Base-by-base conservation (phyloP, 108 stramenopile species). In the Stephanodiscus minutulus region DNA sequence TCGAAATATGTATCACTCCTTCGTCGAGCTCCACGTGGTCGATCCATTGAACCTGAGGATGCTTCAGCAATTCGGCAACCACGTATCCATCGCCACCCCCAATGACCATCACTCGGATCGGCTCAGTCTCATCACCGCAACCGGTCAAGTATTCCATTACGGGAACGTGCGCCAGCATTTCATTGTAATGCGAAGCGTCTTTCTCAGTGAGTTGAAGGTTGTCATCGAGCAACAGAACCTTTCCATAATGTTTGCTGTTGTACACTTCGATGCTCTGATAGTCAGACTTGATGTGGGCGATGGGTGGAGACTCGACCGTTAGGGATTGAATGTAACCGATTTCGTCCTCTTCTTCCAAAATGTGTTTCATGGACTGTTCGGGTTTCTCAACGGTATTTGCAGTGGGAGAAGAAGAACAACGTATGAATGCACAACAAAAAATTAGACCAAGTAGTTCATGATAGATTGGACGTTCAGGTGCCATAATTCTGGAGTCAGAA, bases 141-240 rank as follows among this genome's bases (percentile, higher is more conserved):
- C 18, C 28, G 33, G 56, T 12, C 56, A 71, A 61, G 73, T 91
- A 88, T 50, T 86, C 86, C 77, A 93, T 86, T 76, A 93, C 73
- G 10, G 92, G 85, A 10, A 90, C 72, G 61, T 93, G 92, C 0
- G 89, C 89, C 86, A 93, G 79, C 92, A 93, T 93, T 77, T 93
- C 92, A 68, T 93, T 93, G 77, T 93, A 93, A 28, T 85, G 83
- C 53, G 87, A 80, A 0, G 89, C 89, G 65, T 93, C 92, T 58
- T 78, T 81, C 59, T 93, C 89, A 18, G 92, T 90, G 8, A 93
- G 52, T 57, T 93, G 92, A 37, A 90, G 53, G 35, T 82, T 82
- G 35, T 85, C 87, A 56, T 93, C 92, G 33, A 93, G 52, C 12
- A 90, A 53, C 50, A 93, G 66, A 10, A 93, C 75, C 54, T 83